Base-by-base conservation (phyloP, 2,329 filamentous ascomycete genomes). In the Dothideomycetes sp. region DNA sequence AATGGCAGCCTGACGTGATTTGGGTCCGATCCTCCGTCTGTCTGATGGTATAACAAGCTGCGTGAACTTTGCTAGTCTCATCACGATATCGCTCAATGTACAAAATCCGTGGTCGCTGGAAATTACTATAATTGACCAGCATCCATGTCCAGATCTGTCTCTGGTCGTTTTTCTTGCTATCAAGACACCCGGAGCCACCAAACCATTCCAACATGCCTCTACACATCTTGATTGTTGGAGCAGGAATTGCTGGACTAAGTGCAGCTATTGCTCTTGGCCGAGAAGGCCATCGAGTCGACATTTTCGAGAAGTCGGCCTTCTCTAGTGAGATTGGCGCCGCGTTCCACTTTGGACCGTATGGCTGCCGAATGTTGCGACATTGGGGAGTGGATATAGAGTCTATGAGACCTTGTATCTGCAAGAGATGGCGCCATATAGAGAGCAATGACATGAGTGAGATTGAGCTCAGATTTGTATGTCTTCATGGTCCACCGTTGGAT, bases 261-360 rank as follows among this genome's bases (percentile, higher is more conserved):
- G 45, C 49, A 15, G 41, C 43, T 2, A 45, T 53, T 29, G 45
- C 45, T 2, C 40, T 53, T 3, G 40, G 46, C 8, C 40, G 45
- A 14, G 31, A 45, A 10, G 45, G 46, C 12, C 46, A 48, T 31
- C 15, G 32, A n/a, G 47, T 51, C 12, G 42, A 22, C 4, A 43
- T 52, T n/a, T 48, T 46, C 34, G 50, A 52, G 38, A 51, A 52
- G 33, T 52, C 48, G 8, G 32, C 30, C 3, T 59, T 65, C 41
- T 55, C 55, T 38, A 59, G 60, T 32, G 64, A 66, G 47, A 49
- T 63, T 18, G 64, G 64, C 3, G 64, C 64, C 1, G 64, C 64
- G 1, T 63, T 67, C 16, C 52, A 57, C 15, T 45, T 64, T 14
- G 55, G 57, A 14, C 61, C 63, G 2, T 65, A 66, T 41, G 61